Conservation (phyloP, 805 yeast species). For the Kurtzmaniella fragi region DNA sequence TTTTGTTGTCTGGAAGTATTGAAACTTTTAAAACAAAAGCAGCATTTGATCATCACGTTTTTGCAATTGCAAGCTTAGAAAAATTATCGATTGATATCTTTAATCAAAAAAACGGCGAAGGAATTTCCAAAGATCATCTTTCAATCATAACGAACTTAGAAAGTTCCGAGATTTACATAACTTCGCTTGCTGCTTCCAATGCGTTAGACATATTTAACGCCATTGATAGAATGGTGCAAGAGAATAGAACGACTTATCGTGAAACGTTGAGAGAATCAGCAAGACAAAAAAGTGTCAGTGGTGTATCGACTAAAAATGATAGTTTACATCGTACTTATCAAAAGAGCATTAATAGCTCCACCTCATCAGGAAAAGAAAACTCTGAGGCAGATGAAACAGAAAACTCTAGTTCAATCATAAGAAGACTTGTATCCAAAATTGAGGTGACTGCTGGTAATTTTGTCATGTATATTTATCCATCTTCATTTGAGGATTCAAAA, state of each 20-base stretch:
- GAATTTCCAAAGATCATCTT: constrained; percentile 54
- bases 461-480: constrained; percentile 71
- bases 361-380: too few species aligned
- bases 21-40: constrained; percentile 53
- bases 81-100: constrained; percentile 50
- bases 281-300: constrained; percentile 3
- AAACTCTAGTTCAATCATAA: constrained; percentile 4
- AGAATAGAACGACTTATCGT: constrained; percentile 63
- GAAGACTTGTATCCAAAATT: constrained; percentile 60
- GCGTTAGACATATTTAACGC: constrained; percentile 73
- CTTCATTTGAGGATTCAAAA: constrained; percentile 71
- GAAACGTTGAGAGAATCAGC: constrained; percentile 68
- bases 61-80: constrained; percentile 56
- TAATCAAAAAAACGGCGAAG: constrained; percentile 55
- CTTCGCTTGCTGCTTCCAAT: constrained; percentile 84
- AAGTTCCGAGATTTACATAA: constrained; percentile 57
- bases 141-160: constrained; percentile 47
- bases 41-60: constrained; percentile 82
- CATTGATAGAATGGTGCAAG: constrained; percentile 65
- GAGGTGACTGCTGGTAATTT: constrained; percentile 56
- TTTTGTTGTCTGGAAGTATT: constrained; percentile 56
- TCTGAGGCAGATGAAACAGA: constrained; percentile 1
- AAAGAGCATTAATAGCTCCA: constrained; percentile 15
- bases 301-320: not conserved
- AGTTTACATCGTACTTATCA: constrained; percentile 15